These are phyloP conservation scores for Bodo saltans DNA, from an alignment of 78 protist species.

Conservation along the genomic window DNA sequence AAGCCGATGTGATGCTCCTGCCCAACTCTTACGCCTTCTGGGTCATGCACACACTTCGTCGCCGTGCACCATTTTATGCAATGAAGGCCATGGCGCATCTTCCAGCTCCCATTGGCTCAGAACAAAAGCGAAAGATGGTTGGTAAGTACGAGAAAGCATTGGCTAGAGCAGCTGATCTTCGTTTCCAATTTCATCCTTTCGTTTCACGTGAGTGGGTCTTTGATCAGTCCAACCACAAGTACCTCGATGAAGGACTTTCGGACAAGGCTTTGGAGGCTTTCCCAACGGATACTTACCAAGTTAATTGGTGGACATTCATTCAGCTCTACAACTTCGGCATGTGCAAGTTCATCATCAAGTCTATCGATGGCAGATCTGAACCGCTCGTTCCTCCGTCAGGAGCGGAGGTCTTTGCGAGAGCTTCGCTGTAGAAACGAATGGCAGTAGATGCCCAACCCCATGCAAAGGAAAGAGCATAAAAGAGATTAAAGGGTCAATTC, in stretches of 20 bases:
- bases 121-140: neutral
- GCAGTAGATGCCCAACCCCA: too few species aligned
- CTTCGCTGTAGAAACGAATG: too few species aligned
- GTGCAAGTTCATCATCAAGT: neutral
- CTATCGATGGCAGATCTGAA: too few species aligned
- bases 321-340: neutral
- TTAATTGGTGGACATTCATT: neutral
- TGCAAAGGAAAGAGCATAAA: too few species aligned
- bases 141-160: neutral
- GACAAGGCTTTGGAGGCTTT: neutral
- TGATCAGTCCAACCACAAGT: neutral
- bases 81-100: neutral
- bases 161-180: neutral
- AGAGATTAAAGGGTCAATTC: too few species aligned
- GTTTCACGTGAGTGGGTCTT: neutral
- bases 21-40: conserved; percentile 33
- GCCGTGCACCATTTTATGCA: conserved; percentile 42
- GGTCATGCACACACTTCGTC: conserved; percentile 43
- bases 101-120: neutral
- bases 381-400: too few species aligned
- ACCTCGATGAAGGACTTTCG: neutral
- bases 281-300: neutral
- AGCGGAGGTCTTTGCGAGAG: too few species aligned
- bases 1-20: conserved; percentile 30
- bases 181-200: neutral